phyloP scores from a whole-genome alignment of 345 rosid species.

The Eucalyptus virginea region DNA sequence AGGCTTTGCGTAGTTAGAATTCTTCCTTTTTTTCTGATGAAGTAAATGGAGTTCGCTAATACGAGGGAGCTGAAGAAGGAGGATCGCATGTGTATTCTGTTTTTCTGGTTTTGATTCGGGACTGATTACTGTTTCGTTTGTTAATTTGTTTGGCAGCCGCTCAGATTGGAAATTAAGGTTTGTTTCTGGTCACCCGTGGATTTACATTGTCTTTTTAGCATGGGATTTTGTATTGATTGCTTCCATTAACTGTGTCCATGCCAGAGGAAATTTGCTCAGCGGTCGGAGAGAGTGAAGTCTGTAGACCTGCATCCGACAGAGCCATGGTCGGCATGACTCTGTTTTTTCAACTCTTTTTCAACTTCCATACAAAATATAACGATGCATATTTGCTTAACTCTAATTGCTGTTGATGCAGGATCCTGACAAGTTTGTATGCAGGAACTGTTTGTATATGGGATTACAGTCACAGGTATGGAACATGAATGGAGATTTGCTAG shows the following conservation, averaged over 20 bases:
- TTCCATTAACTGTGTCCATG: not conserved
- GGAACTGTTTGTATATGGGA: slow-evolving; percentile 47
- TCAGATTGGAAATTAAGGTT: slow-evolving; percentile 51
- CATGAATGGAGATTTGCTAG: not conserved
- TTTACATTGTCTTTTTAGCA: not conserved
- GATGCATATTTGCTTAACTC: not conserved
- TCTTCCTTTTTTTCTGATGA: no score
- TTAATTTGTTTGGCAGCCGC: slow-evolving; percentile 17
- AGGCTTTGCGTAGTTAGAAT: no score
- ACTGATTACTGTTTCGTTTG: not conserved
- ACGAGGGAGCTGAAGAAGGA: not conserved
- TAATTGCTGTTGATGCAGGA: slow-evolving; percentile 16
- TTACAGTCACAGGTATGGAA: slow-evolving; percentile 78
- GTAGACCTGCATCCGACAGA: slow-evolving; percentile 45
- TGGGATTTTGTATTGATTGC: not conserved
- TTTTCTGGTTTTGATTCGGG: not conserved
- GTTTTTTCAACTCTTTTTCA: not conserved
- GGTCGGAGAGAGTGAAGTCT: slow-evolving; percentile 47
- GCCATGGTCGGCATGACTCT: slow-evolving; percentile 24
- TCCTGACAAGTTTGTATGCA: slow-evolving; percentile 34
- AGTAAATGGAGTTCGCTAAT: no score
- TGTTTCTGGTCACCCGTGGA: not conserved
- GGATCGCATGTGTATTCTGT: not conserved
- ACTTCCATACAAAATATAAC: not conserved
- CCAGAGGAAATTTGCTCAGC: slow-evolving; percentile 44